Conservation (phyloP, 2,329 filamentous ascomycete genomes). For the Ceratocystis lukuohia region DNA sequence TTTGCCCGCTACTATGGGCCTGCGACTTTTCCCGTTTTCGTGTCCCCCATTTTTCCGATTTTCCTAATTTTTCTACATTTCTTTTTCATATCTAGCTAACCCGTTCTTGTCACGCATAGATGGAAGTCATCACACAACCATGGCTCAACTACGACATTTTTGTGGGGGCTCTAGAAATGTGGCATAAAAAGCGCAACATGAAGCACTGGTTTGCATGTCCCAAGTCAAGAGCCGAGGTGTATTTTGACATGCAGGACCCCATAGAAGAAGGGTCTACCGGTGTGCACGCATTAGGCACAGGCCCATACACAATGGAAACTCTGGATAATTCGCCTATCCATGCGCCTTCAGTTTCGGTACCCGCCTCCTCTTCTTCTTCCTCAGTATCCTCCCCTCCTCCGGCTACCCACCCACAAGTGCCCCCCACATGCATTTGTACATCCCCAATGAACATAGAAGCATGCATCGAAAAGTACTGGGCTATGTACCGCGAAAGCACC, state of each 20-base stretch:
- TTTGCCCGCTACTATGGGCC: background rate
- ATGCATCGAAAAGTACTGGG: background rate
- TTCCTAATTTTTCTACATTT: background rate
- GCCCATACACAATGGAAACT: background rate
- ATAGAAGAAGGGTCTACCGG: background rate
- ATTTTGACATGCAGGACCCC: background rate
- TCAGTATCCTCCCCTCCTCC: background rate
- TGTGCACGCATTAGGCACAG: background rate
- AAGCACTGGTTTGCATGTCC: constrained; percentile 3
- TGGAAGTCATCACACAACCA: background rate
- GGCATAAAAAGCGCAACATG: constrained; percentile 5
- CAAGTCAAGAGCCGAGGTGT: background rate
- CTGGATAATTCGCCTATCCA: background rate
- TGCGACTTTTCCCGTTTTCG: too few relatives aligned
- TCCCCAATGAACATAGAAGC: background rate
- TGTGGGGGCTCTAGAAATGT: constrained; percentile 7
- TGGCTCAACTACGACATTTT: constrained; percentile 9
- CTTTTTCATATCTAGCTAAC: background rate
- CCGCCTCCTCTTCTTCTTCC: background rate
- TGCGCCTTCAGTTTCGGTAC: background rate
- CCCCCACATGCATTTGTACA: background rate
- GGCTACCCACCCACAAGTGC: background rate
- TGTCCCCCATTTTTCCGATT: background rate
- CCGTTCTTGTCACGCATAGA: background rate
- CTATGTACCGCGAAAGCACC: background rate